These are phyloP conservation scores for Phytopythium aichiense DNA, from an alignment of 352 stramenopile genomes.

Conservation along the genomic window DNA sequence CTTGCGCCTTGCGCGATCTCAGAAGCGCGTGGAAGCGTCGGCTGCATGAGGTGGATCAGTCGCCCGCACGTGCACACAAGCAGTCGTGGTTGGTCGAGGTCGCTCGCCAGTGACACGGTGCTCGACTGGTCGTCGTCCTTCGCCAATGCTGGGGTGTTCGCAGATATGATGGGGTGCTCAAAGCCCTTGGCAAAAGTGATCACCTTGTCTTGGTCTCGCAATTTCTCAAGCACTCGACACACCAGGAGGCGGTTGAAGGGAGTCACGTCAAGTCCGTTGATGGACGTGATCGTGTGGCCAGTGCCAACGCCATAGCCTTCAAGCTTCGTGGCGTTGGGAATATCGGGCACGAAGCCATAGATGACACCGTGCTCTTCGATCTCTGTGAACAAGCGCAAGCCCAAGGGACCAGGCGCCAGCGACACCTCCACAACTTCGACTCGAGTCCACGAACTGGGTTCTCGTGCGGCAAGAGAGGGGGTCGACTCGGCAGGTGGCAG, in stretches of 20 bases:
- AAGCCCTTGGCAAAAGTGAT: constrained; percentile 49
- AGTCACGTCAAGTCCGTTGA: constrained; percentile 56
- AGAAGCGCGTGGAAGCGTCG: constrained; percentile 41
- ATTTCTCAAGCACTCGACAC: constrained; percentile 44
- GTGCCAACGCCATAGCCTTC: constrained; percentile 23
- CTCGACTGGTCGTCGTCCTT: background rate
- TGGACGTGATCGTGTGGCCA: constrained; percentile 39
- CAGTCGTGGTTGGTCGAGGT: constrained; percentile 40
- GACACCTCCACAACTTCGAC: constrained; percentile 30
- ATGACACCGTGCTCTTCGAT: constrained; percentile 51
- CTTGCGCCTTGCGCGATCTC: constrained; percentile 53
- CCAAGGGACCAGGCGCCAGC: constrained; percentile 43
- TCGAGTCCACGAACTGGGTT: constrained; percentile 13
- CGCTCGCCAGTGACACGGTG: background rate
- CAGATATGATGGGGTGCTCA: constrained; percentile 9
- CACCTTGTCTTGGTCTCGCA: constrained; percentile 46
- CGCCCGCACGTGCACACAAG: constrained; percentile 58
- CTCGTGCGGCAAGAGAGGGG: background rate
- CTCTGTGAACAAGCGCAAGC: constrained; percentile 55
- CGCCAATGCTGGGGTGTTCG: background rate
- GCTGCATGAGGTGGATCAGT: constrained; percentile 48
- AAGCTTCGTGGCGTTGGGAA: constrained; percentile 30
- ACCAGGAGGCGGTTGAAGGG: constrained; percentile 31
- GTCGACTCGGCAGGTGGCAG: background rate
- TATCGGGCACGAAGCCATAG: constrained; percentile 49